Percentiles rank a stretch among this genome's conserved stretches.
phyloP scores from a whole-genome alignment of 2,329 filamentous ascomycete species.

The Fusarium sp. region DNA sequence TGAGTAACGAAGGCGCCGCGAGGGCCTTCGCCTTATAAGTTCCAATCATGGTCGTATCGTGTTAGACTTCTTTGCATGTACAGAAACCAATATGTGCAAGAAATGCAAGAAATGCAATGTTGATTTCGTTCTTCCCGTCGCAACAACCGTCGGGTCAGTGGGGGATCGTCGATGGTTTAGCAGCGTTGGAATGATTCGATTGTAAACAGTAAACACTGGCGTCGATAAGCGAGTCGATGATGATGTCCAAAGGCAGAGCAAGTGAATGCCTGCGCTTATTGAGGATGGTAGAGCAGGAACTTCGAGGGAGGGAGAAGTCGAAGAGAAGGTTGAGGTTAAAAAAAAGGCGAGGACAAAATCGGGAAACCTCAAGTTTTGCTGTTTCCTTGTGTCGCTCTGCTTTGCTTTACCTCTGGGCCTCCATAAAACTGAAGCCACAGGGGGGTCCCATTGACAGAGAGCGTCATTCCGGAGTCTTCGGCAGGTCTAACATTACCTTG shows the following conservation, averaged over 20 bases:
- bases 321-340: not conserved
- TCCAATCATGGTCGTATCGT: constrained; percentile 38
- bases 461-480: constrained; percentile 42
- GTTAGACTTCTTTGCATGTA: not conserved
- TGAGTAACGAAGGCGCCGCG: constrained; percentile 30
- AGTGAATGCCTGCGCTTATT: constrained; percentile 37
- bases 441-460: constrained; percentile 21
- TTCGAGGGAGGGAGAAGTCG: constrained; percentile 17
- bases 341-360: constrained; percentile 15
- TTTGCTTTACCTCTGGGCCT: constrained; percentile 10
- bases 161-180: constrained; percentile 39
- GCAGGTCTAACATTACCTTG: constrained; percentile 35
- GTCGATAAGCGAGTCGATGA: constrained; percentile 37
- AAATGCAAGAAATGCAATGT: not conserved
- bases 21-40: constrained; percentile 26
- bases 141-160: constrained; percentile 8
- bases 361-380: constrained; percentile 16
- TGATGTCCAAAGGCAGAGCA: constrained; percentile 33
- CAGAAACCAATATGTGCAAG: not conserved
- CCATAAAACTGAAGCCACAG: constrained; percentile 5
- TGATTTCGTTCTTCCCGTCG: constrained; percentile 9
- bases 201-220: constrained; percentile 5
- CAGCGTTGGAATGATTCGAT: constrained; percentile 22
- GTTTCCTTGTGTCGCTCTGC: constrained; percentile 16
- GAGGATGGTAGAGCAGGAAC: constrained; percentile 5